Conservation (phyloP, 192 early-diverging fungal genomes). For the Endogone sp. region DNA sequence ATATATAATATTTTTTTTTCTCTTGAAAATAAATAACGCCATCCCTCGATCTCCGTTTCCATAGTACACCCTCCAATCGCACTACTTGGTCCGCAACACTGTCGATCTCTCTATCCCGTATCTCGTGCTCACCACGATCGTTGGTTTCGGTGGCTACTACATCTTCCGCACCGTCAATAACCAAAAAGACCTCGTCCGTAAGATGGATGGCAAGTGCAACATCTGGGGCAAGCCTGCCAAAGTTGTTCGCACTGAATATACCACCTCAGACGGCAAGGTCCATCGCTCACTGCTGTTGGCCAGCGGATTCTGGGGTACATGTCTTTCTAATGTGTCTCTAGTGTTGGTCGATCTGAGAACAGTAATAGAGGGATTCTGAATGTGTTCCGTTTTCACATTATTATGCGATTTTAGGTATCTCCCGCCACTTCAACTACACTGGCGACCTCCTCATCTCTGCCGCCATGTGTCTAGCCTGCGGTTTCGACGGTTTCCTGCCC, state of each 20-base stretch:
- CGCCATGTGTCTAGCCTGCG: conserved; percentile 74
- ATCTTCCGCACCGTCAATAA: conserved; percentile 79
- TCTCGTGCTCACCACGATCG: conserved; percentile 39
- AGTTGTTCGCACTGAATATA: conserved; percentile 66
- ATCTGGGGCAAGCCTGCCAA: conserved; percentile 78
- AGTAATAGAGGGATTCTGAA: neutral
- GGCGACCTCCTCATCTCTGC: conserved; percentile 70
- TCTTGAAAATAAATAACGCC: too few relatives aligned
- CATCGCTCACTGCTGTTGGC: conserved; percentile 62
- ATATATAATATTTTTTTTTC: too few relatives aligned
- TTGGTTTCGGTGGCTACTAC: conserved; percentile 70
- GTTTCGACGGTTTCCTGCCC: conserved; percentile 57
- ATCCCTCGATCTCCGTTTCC: neutral
- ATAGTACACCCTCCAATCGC: conserved; percentile 75
- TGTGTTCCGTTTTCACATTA: neutral
- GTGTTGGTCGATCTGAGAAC: neutral
- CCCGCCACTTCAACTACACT: conserved; percentile 84
- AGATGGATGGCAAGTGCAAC: conserved; percentile 64
- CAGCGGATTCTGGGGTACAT: conserved; percentile 74
- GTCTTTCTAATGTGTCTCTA: conserved; percentile 11
- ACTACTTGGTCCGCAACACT: conserved; percentile 71
- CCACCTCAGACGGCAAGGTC: conserved; percentile 67
- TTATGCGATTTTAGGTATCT: conserved; percentile 27
- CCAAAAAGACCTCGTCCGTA: conserved; percentile 73
- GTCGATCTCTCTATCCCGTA: conserved; percentile 58